A percentile compares a stretch with the other conserved stretches of the same genome.
Evolutionary conservation across 2,329 filamentous ascomycete genomes (phyloP).

Genomic region (Allantophomopsis lycopodina): DNA sequence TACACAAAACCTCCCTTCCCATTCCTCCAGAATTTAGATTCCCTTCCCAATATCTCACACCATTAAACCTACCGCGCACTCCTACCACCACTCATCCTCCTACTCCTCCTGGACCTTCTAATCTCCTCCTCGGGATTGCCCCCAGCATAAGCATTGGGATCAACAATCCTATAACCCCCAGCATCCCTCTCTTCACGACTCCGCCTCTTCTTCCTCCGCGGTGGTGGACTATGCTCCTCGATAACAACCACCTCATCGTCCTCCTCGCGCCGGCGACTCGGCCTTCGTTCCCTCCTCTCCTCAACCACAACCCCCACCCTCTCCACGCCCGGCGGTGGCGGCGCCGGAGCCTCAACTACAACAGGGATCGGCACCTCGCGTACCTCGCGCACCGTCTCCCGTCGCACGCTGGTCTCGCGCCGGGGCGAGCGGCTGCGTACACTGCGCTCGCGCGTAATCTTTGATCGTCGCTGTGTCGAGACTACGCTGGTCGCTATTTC

Average conservation of each 20-base stretch:
- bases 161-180: conserved; percentile 15
- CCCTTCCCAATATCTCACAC: no score
- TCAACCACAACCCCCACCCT: conserved; percentile 13
- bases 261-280: conserved; percentile 3
- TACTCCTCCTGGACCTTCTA: no score
- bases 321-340: conserved; percentile 9
- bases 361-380: conserved; percentile 4
- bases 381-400: neutral
- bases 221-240: conserved; percentile 18
- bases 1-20: no score
- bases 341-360: conserved; percentile 1
- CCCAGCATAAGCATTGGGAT: conserved; percentile 16
- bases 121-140: neutral
- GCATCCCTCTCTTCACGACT: conserved; percentile 5
- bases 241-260: conserved; percentile 20
- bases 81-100: no score
- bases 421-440: no score
- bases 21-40: no score
- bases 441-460: no score
- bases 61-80: no score
- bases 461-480: no score
- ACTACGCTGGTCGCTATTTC: no score
- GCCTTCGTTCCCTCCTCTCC: conserved; percentile 10
- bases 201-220: conserved; percentile 13
- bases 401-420: neutral